Base-by-base conservation (phyloP, 495 filamentous ascomycete genomes). In the Hypoxylon lienhwacheense region DNA sequence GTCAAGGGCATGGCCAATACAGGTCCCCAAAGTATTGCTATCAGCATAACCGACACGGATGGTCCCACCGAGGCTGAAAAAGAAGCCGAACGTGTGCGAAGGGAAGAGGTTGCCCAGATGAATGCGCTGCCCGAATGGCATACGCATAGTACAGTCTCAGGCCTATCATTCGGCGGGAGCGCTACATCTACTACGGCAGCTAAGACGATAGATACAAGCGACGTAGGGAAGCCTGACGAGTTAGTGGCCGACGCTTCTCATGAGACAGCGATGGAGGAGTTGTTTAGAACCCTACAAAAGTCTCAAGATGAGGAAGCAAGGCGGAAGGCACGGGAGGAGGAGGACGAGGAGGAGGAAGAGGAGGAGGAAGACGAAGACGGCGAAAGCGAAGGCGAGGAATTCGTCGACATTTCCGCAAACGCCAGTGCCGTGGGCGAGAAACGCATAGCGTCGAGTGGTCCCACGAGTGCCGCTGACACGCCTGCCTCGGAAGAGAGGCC, bases 91-190 rank as follows among this genome's bases (percentile, higher is more conserved):
- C 77, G 80, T 26, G 80, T 80, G 35, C 79, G 85, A 45, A 90
- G 88, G 61, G 89, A 88, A 44, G 80, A 81, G 39, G 67, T 92
- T 52, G 85, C 87, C 36, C 78, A 81, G 57, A 88, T 95, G 69
- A 99, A 99, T 54, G 83, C 82, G 3, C 73, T 99, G 28, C 93
- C 93, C 0, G 77, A 84, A 7, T 97, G 95, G 90, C 91, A 96
- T 64, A 88, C 87, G 1, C 83, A 89, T 36, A 90, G 85, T 35
- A 96, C 92, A 1, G 88, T 99, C 32, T 66, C 60, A 14, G 73
- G 73, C n/a, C 59, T 73, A 52, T 75, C 61, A 22, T 73, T 58
- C 28, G 37, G 35, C 2, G 66, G 50, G 16, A 47, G n/a, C 10
- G n/a, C 43, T 3, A 66, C 81, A 39, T 74, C 80, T 16, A 47